phyloP scores from a whole-genome alignment of 1,284 basidiomycete species.

The Exobasidium rhododendri region DNA sequence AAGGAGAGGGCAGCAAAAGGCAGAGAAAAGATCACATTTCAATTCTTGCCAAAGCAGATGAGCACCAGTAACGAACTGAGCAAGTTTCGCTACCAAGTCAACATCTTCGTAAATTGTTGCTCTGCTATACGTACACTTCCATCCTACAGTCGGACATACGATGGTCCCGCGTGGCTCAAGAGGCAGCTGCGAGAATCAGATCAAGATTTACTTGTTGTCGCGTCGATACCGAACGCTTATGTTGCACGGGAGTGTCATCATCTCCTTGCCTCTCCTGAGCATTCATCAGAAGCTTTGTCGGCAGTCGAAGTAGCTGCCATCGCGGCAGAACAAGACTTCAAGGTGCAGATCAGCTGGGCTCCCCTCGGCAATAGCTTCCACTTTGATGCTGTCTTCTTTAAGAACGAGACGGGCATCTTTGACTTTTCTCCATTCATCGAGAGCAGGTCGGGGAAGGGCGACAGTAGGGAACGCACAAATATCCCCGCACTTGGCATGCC shows the following conservation, averaged over 20 bases:
- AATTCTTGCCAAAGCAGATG: not conserved
- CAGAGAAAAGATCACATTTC: not conserved
- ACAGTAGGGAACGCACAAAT: not conserved
- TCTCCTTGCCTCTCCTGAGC: not conserved
- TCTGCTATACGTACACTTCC: not conserved
- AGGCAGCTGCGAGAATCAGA: not conserved
- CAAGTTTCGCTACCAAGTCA: not conserved
- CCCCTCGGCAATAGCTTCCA: not conserved
- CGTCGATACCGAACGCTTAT: not conserved
- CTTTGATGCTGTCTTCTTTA: not conserved
- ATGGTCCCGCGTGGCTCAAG: not conserved
- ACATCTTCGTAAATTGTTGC: not conserved
- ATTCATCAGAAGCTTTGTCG: too few relatives aligned
- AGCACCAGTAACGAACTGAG: not conserved
- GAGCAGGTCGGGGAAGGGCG: not conserved
- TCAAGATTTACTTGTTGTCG: not conserved
- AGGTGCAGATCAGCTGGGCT: not conserved
- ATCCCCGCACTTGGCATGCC: not conserved
- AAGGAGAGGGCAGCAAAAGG: not conserved
- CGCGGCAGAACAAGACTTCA: not conserved
- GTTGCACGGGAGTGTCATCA: not conserved
- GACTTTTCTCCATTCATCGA: not conserved
- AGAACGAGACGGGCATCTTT: not conserved
- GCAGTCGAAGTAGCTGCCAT: not conserved
- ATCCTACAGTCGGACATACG: not conserved